Evolutionary conservation across 2,329 filamentous ascomycete genomes (phyloP).

Genomic region (Proliferodiscus dingleyae): DNA sequence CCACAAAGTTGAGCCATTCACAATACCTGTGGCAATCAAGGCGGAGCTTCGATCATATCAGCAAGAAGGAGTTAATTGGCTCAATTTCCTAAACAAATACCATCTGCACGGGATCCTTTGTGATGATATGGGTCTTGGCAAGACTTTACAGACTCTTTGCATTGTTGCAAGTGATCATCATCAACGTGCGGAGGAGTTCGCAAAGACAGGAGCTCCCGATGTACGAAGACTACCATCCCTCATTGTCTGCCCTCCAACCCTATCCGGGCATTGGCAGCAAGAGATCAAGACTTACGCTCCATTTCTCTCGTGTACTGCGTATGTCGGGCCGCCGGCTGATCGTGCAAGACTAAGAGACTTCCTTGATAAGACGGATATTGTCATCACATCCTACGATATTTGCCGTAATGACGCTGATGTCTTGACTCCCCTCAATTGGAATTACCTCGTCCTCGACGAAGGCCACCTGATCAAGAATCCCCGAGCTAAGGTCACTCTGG

Average conservation of each 20-base stretch:
- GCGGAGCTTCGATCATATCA: slow-evolving; percentile 95
- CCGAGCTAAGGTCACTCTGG: slow-evolving; percentile 89
- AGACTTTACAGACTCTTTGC: slow-evolving; percentile 94
- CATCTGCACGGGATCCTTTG: slow-evolving; percentile 97
- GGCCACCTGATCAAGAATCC: slow-evolving; percentile 99
- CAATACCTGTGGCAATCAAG: slow-evolving; percentile 94
- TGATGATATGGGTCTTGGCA: slow-evolving; percentile 98
- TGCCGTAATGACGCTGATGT: slow-evolving; percentile 92
- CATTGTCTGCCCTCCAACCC: slow-evolving; percentile 91
- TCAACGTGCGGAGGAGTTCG: slow-evolving; percentile 83
- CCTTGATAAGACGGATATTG: slow-evolving; percentile 78
- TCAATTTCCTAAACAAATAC: slow-evolving; percentile 96
- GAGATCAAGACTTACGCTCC: slow-evolving; percentile 94
- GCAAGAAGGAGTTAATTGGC: slow-evolving; percentile 98
- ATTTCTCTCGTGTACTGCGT: slow-evolving; percentile 83
- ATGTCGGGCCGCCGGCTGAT: slow-evolving; percentile 83
- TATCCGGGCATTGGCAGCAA: slow-evolving; percentile 98
- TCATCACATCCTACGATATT: slow-evolving; percentile 97
- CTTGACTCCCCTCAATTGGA: slow-evolving; percentile 81
- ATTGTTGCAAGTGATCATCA: slow-evolving; percentile 98
- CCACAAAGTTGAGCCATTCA: slow-evolving; percentile 92
- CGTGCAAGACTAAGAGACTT: slow-evolving; percentile 64
- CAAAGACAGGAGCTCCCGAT: slow-evolving; percentile 74
- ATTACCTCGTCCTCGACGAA: slow-evolving; percentile 95
- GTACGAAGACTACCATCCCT: slow-evolving; percentile 78